phyloP scores from a whole-genome alignment of 2,329 filamentous ascomycete species.

The Karstenula rhodostoma region DNA sequence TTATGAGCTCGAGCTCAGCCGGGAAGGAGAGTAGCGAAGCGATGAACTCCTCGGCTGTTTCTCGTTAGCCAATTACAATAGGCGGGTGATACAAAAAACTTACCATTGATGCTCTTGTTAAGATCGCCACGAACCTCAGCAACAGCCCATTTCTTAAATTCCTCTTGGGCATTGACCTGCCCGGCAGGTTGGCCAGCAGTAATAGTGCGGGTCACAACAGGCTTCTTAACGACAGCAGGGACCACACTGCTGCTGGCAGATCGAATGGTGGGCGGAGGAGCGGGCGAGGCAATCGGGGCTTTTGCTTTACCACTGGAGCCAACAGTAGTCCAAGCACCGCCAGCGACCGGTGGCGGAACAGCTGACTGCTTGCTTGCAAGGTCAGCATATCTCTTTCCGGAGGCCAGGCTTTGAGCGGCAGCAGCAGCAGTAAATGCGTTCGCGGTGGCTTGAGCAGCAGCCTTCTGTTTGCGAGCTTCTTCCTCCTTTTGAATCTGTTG shows the following conservation, averaged over 20 bases:
- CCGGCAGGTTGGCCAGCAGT: conserved; percentile 54
- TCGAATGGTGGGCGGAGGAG: conserved; percentile 56
- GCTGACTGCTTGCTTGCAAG: conserved; percentile 79
- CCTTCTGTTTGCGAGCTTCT: conserved; percentile 84
- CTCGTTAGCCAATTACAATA: conserved; percentile 25
- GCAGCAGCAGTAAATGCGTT: conserved; percentile 55
- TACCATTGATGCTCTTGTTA: conserved; percentile 72
- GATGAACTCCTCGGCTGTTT: conserved; percentile 79
- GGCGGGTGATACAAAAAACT: conserved; percentile 30
- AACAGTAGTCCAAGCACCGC: conserved; percentile 88
- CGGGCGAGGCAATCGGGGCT: conserved; percentile 67
- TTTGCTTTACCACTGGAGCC: conserved; percentile 94
- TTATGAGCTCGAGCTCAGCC: conserved; percentile 80
- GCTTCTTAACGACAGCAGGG: conserved; percentile 59
- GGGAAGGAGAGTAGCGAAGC: conserved; percentile 78
- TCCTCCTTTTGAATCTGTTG: conserved; percentile 98
- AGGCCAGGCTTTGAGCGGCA: conserved; percentile 52
- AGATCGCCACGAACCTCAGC: conserved; percentile 79
- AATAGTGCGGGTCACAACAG: conserved; percentile 59
- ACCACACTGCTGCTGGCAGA: conserved; percentile 57
- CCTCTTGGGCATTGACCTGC: conserved; percentile 76
- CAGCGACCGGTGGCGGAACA: conserved; percentile 52
- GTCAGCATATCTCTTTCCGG: conserved; percentile 91
- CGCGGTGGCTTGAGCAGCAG: conserved; percentile 60
- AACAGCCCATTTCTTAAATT: conserved; percentile 93